phyloP scores from a whole-genome alignment of 495 filamentous ascomycete species.

The Cercophora newfieldiana region DNA sequence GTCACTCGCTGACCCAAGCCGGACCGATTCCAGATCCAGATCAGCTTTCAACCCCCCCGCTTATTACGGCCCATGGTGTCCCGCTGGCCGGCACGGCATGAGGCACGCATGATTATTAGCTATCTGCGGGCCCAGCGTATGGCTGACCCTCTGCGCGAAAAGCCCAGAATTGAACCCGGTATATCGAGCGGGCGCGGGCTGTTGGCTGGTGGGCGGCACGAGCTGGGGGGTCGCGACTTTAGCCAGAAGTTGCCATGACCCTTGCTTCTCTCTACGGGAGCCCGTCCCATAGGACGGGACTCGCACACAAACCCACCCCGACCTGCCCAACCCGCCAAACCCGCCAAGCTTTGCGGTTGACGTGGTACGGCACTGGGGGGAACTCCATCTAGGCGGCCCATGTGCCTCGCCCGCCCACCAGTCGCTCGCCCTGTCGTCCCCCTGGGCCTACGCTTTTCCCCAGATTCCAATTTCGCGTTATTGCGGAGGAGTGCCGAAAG shows the following conservation, averaged over 20 bases:
- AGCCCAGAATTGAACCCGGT: neutral
- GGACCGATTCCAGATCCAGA: constrained; percentile 17
- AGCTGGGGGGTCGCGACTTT: constrained; percentile 14
- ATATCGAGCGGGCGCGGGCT: constrained; percentile 10
- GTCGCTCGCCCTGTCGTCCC: neutral
- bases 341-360: constrained; percentile 15
- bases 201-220: constrained; percentile 7
- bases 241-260: constrained; percentile 19
- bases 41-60: constrained; percentile 1
- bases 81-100: constrained; percentile 11
- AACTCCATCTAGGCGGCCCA: neutral
- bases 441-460: constrained; percentile 15
- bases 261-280: neutral
- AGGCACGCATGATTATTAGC: constrained; percentile 1
- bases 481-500: constrained; percentile 22
- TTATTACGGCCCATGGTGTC: constrained; percentile 13
- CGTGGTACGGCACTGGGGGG: constrained; percentile 9
- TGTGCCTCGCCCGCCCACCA: neutral
- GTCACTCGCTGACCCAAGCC: neutral
- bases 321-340: constrained; percentile 12
- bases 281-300: constrained; percentile 11
- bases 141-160: neutral
- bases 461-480: constrained; percentile 16
- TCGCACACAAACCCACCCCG: constrained; percentile 1
- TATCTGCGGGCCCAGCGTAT: neutral